phyloP scores from a whole-genome alignment of 495 filamentous ascomycete species.

The Venustampulla echinocandica region DNA sequence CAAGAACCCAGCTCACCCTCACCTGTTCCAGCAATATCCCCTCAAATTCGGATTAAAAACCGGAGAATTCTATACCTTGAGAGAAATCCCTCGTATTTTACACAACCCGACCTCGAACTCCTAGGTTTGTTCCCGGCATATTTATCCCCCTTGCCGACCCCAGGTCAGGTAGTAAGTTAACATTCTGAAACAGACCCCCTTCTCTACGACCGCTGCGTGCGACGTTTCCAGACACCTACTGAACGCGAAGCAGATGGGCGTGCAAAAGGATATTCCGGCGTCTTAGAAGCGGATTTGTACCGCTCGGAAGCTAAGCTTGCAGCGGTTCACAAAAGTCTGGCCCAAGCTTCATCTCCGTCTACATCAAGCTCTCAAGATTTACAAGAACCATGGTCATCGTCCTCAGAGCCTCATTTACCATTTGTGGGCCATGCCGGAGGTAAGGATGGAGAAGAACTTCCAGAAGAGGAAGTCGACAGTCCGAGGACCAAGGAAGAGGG shows the following conservation, averaged over 20 bases:
- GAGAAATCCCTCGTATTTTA: constrained; percentile 23
- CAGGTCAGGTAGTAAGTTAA: constrained; percentile 13
- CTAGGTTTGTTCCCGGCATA: constrained; percentile 13
- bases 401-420: constrained; percentile 28
- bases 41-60: constrained; percentile 21
- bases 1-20: constrained; percentile 1
- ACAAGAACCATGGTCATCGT: not conserved
- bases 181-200: constrained; percentile 50
- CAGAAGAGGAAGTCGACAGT: constrained; percentile 51
- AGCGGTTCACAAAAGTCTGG: constrained; percentile 50
- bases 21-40: not conserved
- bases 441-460: constrained; percentile 17
- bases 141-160: not conserved
- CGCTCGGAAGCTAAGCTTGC: constrained; percentile 65
- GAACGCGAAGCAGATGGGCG: constrained; percentile 66
- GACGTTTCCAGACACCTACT: constrained; percentile 60
- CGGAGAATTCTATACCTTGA: constrained; percentile 23
- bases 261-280: constrained; percentile 60
- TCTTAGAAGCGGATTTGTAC: constrained; percentile 58
- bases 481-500: constrained; percentile 59
- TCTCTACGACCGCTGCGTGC: constrained; percentile 67
- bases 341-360: no score
- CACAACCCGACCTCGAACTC: constrained; percentile 20
- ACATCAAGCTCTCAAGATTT: not conserved
- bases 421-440: constrained; percentile 15